Conservation (phyloP, 2,329 filamentous ascomycete genomes). For the Ophiostoma montium region DNA sequence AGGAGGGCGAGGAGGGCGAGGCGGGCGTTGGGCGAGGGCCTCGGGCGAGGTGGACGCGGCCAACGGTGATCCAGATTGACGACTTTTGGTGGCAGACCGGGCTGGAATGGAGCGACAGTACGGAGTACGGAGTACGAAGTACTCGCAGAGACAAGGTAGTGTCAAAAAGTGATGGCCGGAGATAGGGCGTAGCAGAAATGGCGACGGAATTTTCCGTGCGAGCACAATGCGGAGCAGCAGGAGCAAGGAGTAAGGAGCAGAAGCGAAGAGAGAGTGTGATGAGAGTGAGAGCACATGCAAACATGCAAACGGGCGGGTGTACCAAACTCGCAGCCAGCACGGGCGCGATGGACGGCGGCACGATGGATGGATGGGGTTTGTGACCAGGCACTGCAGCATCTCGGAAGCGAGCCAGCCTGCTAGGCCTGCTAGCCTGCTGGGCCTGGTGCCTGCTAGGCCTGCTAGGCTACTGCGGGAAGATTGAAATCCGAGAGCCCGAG, state of each 20-base stretch:
- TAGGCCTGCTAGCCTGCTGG: too few relatives aligned
- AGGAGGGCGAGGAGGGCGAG: background rate
- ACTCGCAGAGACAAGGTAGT: too few relatives aligned
- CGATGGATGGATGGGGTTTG: too few relatives aligned
- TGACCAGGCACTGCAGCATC: background rate
- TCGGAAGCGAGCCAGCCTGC: background rate
- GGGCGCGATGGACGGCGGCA: too few relatives aligned
- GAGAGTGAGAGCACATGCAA: too few relatives aligned
- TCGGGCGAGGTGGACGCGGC: background rate
- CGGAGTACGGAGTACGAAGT: too few relatives aligned
- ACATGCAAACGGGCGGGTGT: too few relatives aligned
- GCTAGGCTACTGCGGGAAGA: background rate
- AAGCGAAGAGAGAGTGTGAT: background rate
- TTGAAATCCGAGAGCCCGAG: constrained; percentile 8
- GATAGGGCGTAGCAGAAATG: background rate
- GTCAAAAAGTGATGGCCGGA: too few relatives aligned
- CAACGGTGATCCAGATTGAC: background rate
- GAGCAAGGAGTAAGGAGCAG: too few relatives aligned
- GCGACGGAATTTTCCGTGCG: too few relatives aligned
- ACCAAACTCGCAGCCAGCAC: too few relatives aligned
- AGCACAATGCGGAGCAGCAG: too few relatives aligned
- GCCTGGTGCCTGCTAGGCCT: background rate
- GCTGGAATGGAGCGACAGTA: background rate
- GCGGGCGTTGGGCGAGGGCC: background rate
- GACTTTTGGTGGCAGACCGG: background rate